Base-by-base conservation (phyloP, 805 yeast genomes). In the Teunomyces panamensis region DNA sequence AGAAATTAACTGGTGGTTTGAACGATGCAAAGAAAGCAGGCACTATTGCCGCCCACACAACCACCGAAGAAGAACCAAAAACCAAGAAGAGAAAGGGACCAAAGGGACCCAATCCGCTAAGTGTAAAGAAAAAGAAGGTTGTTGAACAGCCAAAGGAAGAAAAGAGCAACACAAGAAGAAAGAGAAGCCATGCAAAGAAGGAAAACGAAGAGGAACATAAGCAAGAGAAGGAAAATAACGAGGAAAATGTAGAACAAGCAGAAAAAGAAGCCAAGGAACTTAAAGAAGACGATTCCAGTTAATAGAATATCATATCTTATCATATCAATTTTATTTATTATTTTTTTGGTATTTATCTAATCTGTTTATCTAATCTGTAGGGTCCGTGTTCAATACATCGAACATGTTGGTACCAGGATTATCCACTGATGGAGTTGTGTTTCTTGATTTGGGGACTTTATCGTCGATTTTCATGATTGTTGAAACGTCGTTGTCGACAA, bases 21-120 rank as follows among this genome's bases (percentile, higher is more conserved):
- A 92, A 94, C 61, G 85, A 83, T 56, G 69, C 77, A 5, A 74
- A 71, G 52, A 54, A 56, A 46, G 81, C 79, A 0, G 84, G 86
- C 3, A 56, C 51, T 28, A 4, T 4, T 9, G 32, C 32, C 11
- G 49, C 51, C 9, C 63, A 73, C n/a, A 46, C 56, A 46, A 54
- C 45, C 2, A 53, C 56, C 29, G 49, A 53, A 30, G 55, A 63
- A 10, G 58, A 49, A 2, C 48, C 42, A 3, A 50, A 46, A 17
- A 55, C 48, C 44, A 75, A 79, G 62, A 84, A 81, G 65, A 76
- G 80, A 51, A 81, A 74, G 56, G 90, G 91, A 3, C 85, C 89
- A 9, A 86, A 83, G 56, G 91, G 79, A 28, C 96, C 97, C 5
- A 92, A 92, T 63, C 97, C 98, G 1, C 71, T 92, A 57, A 90